Percentiles rank a stretch among this genome's conserved stretches.
These are phyloP conservation scores for Metarhizium brunneum DNA, from an alignment of 2,329 filamentous ascomycete species.

Conservation along the genomic window DNA sequence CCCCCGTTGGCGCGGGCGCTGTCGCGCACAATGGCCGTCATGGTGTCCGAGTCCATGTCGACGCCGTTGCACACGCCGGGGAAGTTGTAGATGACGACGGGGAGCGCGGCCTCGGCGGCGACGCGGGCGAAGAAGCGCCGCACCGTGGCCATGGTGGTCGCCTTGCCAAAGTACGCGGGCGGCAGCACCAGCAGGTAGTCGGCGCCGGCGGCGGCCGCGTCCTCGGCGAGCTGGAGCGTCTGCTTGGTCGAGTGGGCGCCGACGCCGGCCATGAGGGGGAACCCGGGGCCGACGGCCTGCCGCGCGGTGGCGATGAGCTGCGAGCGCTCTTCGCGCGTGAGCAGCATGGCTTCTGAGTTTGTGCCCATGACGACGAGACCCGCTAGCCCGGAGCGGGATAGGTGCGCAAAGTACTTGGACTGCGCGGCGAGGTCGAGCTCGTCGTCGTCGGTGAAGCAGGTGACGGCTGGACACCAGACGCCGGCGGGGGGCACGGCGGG, in stretches of 20 bases:
- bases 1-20: slow-evolving; percentile 12
- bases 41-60: slow-evolving; percentile 58
- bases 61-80: slow-evolving; percentile 58
- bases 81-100: slow-evolving; percentile 66
- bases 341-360: slow-evolving; percentile 46
- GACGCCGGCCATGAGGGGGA: slow-evolving; percentile 70
- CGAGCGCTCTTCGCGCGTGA: slow-evolving; percentile 49
- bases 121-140: slow-evolving; percentile 24
- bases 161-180: slow-evolving; percentile 25
- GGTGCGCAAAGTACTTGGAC: slow-evolving; percentile 40
- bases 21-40: slow-evolving; percentile 25
- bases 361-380: slow-evolving; percentile 46
- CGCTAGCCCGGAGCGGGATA: slow-evolving; percentile 37
- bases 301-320: slow-evolving; percentile 52
- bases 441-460: slow-evolving; percentile 43
- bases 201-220: slow-evolving; percentile 32
- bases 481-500: slow-evolving; percentile 21
- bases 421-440: slow-evolving; percentile 37
- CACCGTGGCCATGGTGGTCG: slow-evolving; percentile 30
- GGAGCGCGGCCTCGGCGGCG: slow-evolving; percentile 49
- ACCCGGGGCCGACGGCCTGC: slow-evolving; percentile 73
- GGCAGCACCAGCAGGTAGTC: slow-evolving; percentile 16
- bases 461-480: slow-evolving; percentile 44
- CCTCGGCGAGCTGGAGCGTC: slow-evolving; percentile 47
- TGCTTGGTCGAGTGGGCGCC: slow-evolving; percentile 57